Percentiles rank a stretch among this genome's conserved stretches.
Evolutionary conservation across 331 rosid species (phyloP).

Genomic region (Malus hybrid): DNA sequence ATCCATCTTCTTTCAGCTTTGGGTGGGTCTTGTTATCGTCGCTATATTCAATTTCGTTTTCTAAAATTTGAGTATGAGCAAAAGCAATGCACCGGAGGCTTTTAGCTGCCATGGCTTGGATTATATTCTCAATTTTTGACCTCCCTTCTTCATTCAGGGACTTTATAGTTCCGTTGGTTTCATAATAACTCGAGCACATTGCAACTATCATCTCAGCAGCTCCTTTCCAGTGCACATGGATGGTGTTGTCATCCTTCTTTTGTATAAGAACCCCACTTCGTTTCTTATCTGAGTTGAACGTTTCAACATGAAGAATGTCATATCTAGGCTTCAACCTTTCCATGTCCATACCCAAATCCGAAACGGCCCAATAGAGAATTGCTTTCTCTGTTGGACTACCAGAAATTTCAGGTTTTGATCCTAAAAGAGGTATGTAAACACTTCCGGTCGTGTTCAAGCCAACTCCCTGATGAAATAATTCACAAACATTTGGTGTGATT

Average conservation of each 20-base stretch:
- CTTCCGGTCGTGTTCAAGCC: conserved; percentile 70
- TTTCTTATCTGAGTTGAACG: conserved; percentile 77
- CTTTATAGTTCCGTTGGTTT: conserved; percentile 30
- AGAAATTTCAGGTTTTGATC: conserved; percentile 53
- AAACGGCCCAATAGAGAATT: conserved; percentile 63
- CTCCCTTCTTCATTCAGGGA: conserved; percentile 39
- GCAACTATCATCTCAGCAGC: conserved; percentile 81
- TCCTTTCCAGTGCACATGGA: conserved; percentile 83
- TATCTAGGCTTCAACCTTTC: conserved; percentile 42
- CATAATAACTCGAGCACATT: conserved; percentile 54
- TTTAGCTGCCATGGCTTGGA: conserved; percentile 84
- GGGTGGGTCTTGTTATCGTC: conserved; percentile 12
- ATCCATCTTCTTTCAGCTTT: conserved; percentile 37
- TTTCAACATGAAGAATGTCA: conserved; percentile 55
- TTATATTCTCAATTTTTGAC: conserved; percentile 32
- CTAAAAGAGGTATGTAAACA: conserved; percentile 38
- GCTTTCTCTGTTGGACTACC: conserved; percentile 90
- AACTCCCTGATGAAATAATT: conserved; percentile 51
- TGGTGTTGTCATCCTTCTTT: conserved; percentile 27
- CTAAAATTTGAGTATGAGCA: conserved; percentile 39
- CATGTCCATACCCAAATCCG: conserved; percentile 54
- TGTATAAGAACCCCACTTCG: conserved; percentile 66
- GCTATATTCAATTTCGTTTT: conserved; percentile 22
- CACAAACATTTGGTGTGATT: conserved; percentile 31
- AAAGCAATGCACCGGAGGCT: conserved; percentile 85